These are phyloP conservation scores for Botrytis byssoidea DNA, from an alignment of 2,329 filamentous ascomycete genomes.

Conservation along the genomic window DNA sequence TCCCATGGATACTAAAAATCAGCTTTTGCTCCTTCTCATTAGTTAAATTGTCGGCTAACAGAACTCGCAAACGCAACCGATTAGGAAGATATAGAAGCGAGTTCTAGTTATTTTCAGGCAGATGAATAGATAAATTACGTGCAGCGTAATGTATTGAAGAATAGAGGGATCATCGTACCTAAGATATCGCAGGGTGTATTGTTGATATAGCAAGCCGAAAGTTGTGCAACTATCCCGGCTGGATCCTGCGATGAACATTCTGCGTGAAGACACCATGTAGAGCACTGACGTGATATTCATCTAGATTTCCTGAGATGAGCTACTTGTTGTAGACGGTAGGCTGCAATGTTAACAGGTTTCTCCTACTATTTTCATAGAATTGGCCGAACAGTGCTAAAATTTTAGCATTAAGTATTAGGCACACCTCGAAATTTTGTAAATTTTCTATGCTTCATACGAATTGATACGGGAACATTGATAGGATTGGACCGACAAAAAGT, in stretches of 20 bases:
- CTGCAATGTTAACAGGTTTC: background rate
- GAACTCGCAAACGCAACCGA: background rate
- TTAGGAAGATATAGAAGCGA: background rate
- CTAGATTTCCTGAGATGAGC: no score
- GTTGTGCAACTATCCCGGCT: background rate
- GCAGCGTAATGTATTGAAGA: background rate
- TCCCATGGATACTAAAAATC: rapidly evolving
- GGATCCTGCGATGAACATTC: background rate
- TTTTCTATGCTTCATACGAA: no score
- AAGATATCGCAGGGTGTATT: rapidly evolving
- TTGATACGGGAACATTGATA: background rate
- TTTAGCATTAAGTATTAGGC: background rate
- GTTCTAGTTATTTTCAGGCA: rapidly evolving
- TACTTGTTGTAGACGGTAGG: background rate
- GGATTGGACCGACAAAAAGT: background rate
- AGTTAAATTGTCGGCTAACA: background rate
- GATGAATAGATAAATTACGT: background rate
- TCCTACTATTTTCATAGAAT: background rate
- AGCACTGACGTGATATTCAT: no score
- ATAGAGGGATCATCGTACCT: background rate
- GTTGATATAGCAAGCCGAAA: background rate
- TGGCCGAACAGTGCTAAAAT: background rate
- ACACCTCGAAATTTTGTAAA: background rate
- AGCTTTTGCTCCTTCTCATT: background rate
- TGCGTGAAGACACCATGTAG: background rate